phyloP scores from a whole-genome alignment of 2,329 filamentous ascomycete species.

The Penicillium concentricum region DNA sequence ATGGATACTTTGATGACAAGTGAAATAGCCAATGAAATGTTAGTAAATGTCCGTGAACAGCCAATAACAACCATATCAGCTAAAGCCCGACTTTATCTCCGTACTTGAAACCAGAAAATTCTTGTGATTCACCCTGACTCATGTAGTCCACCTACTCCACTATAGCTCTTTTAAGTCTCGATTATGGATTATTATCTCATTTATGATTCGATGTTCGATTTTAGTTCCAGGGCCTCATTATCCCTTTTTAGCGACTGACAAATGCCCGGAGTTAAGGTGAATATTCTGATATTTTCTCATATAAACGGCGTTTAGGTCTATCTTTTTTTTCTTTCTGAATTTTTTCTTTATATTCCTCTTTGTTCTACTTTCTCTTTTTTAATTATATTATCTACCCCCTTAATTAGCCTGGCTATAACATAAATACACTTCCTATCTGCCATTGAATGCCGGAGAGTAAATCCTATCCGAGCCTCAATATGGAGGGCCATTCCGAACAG shows the following conservation, averaged over 20 bases:
- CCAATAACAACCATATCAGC: not conserved
- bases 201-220: not conserved
- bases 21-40: not conserved
- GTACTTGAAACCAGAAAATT: not conserved
- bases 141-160: constrained; percentile 15
- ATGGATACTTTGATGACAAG: not conserved
- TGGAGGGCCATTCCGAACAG: constrained; percentile 18
- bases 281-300: not conserved
- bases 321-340: not conserved
- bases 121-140: constrained; percentile 22
- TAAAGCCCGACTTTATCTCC: constrained; percentile 15
- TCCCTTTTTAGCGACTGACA: constrained; percentile 1
- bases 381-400: not conserved
- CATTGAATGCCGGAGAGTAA: constrained; percentile 12
- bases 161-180: constrained; percentile 4
- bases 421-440: constrained; percentile 10
- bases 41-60: not conserved
- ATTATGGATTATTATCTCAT: not conserved
- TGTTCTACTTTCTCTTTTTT: not conserved
- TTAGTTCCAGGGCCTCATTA: not conserved
- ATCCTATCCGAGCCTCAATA: constrained; percentile 8
- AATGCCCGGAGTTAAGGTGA: not conserved
- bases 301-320: not conserved
- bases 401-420: constrained; percentile 9
- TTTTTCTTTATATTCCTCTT: not conserved